phyloP scores from a whole-genome alignment of 371 early-diverging fungal species.

The Dipsacomyces acuminosporus region DNA sequence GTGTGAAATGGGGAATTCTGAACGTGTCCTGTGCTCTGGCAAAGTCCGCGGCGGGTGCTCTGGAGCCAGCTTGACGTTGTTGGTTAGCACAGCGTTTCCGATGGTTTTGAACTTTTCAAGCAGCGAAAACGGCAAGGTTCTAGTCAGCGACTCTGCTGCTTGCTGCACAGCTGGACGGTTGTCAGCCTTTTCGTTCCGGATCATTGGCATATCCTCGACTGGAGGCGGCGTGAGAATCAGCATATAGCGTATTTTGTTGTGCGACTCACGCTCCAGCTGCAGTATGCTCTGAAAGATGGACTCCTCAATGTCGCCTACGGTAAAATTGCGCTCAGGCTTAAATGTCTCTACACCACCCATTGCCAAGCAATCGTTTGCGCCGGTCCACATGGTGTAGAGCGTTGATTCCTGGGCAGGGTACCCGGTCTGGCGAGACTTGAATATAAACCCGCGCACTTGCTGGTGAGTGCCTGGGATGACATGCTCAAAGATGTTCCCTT shows the following conservation, averaged over 20 bases:
- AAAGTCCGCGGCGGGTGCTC: slow-evolving; percentile 13
- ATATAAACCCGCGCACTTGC: slow-evolving; percentile 42
- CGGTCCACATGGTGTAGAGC: slow-evolving; percentile 43
- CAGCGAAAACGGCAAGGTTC: slow-evolving; percentile 22
- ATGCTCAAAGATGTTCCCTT: slow-evolving; percentile 33
- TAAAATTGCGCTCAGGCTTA: slow-evolving; percentile 5
- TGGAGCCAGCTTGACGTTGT: slow-evolving; percentile 13
- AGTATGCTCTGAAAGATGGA: slow-evolving; percentile 32
- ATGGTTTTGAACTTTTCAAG: slow-evolving; percentile 14
- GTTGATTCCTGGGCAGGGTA: slow-evolving; percentile 28
- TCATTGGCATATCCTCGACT: slow-evolving; percentile 38
- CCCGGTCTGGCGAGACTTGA: slow-evolving; percentile 31
- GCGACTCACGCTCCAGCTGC: slow-evolving; percentile 45
- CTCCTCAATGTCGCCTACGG: slow-evolving; percentile 15
- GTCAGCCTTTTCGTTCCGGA: slow-evolving; percentile 11
- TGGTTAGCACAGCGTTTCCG: slow-evolving; percentile 15
- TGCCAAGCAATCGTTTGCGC: slow-evolving; percentile 35
- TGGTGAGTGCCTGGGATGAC: slow-evolving; percentile 30
- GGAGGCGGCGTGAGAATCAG: slow-evolving; percentile 39
- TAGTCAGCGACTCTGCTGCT: slow-evolving; percentile 9
- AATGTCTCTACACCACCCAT: slow-evolving; percentile 16
- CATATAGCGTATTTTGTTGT: slow-evolving; percentile 25
- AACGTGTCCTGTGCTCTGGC: slow-evolving; percentile 23
- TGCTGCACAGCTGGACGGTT: slow-evolving; percentile 10
- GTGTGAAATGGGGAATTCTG: slow-evolving; percentile 25